These are phyloP conservation scores for Xerocomus cyaneibrunnescens DNA, from an alignment of 1,284 basidiomycete species.

Conservation along the genomic window DNA sequence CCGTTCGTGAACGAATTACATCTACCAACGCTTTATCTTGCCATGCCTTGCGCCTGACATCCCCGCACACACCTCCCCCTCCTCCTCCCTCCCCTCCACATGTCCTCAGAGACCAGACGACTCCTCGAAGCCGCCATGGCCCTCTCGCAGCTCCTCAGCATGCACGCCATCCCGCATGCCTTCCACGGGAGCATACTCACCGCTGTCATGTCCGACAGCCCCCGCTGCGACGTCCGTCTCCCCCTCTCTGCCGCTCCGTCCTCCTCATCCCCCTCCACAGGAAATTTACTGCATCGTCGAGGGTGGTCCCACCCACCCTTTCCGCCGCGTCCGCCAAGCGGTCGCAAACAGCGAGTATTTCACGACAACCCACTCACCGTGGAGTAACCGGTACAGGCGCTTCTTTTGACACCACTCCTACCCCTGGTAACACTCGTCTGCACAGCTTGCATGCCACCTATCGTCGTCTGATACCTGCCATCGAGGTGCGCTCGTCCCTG, in stretches of 20 bases:
- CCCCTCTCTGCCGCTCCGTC: background rate
- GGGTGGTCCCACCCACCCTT: constrained; percentile 49
- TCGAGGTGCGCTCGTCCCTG: constrained; percentile 38
- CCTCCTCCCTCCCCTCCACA: constrained; percentile 21
- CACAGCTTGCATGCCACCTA: constrained; percentile 56
- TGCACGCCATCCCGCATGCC: constrained; percentile 48
- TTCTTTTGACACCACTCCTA: constrained; percentile 13
- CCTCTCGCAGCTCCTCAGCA: constrained; percentile 44
- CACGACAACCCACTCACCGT: constrained; percentile 47
- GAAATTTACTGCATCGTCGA: constrained; percentile 60
- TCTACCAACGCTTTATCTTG: constrained; percentile 26
- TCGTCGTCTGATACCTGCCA: constrained; percentile 46
- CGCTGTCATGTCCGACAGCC: constrained; percentile 47
- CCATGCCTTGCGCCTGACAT: constrained; percentile 15
- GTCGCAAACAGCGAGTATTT: constrained; percentile 44
- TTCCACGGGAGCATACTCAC: constrained; percentile 53
- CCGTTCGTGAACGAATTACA: constrained; percentile 29
- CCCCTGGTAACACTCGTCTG: constrained; percentile 16
- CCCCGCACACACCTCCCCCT: background rate
- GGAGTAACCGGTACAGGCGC: constrained; percentile 50
- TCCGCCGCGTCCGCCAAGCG: constrained; percentile 55
- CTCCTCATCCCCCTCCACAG: constrained; percentile 31
- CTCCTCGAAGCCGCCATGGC: constrained; percentile 51
- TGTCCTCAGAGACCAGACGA: constrained; percentile 48
- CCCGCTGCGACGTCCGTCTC: constrained; percentile 46